Evolutionary conservation across 78 protist genomes (phyloP).

Genomic region (Thecamonas trahens): DNA sequence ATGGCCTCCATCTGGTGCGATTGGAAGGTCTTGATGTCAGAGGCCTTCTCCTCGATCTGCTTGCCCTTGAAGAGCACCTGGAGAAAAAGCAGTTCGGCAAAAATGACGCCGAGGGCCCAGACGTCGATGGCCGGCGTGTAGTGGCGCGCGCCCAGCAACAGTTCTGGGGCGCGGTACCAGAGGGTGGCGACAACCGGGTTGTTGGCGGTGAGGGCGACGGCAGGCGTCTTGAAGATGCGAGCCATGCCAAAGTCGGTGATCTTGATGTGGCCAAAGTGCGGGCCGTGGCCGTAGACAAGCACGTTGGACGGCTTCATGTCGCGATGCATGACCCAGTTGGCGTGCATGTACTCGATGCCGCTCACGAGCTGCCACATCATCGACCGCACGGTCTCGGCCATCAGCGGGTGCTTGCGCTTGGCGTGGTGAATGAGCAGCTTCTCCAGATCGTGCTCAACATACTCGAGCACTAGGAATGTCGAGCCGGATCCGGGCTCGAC

Average conservation of each 20-base stretch:
- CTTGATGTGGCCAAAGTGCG: constrained; percentile 49
- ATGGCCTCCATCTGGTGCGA: too few species aligned
- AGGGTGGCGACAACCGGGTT: constrained; percentile 80
- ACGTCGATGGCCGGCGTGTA: constrained; percentile 81
- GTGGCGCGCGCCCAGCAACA: constrained; percentile 77
- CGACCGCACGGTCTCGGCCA: constrained; percentile 5
- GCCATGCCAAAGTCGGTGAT: constrained; percentile 77
- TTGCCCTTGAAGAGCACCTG: too few species aligned
- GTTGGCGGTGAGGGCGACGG: constrained; percentile 13
- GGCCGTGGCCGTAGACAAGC: constrained; percentile 63
- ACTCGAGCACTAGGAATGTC: constrained; percentile 56
- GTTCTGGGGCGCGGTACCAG: constrained; percentile 91
- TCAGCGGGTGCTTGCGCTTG: background rate
- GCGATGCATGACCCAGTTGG: constrained; percentile 71
- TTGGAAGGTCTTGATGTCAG: too few species aligned
- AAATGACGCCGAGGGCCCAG: too few species aligned
- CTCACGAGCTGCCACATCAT: constrained; percentile 59
- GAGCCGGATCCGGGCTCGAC: constrained; percentile 32
- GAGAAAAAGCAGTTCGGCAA: too few species aligned
- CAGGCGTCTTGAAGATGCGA: constrained; percentile 53
- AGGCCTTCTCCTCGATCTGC: too few species aligned
- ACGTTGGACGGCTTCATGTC: constrained; percentile 65
- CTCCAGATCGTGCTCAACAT: constrained; percentile 66
- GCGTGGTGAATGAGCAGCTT: background rate
- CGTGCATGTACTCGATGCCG: constrained; percentile 66